These are phyloP conservation scores for Trichophyton simii DNA, from an alignment of 2,329 filamentous ascomycete species.

Conservation along the genomic window DNA sequence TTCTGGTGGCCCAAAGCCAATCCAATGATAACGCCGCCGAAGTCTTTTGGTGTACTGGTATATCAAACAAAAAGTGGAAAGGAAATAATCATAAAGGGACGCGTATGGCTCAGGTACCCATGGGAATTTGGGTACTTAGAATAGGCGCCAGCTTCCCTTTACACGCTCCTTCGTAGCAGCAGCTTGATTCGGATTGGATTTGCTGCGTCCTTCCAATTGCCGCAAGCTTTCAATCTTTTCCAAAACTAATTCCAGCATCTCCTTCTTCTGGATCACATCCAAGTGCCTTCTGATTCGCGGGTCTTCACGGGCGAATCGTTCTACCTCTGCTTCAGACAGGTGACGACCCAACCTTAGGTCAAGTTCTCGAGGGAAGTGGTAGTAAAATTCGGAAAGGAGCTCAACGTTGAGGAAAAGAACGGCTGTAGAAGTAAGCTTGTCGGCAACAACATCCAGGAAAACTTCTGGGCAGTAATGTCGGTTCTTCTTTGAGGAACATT, in stretches of 20 bases:
- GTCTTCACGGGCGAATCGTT: constrained; percentile 85
- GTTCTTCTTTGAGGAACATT: constrained; percentile 70
- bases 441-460: constrained; percentile 92
- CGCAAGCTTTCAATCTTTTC: constrained; percentile 90
- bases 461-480: constrained; percentile 96
- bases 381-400: constrained; percentile 91
- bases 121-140: constrained; percentile 19
- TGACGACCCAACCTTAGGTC: constrained; percentile 75
- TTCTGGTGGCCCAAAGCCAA: neutral
- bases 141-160: constrained; percentile 31
- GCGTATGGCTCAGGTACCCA: neutral
- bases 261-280: constrained; percentile 84
- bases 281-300: constrained; percentile 78
- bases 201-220: constrained; percentile 65
- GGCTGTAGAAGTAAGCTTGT: constrained; percentile 86
- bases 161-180: constrained; percentile 26
- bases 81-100: neutral
- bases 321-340: constrained; percentile 65
- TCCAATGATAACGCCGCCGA: neutral
- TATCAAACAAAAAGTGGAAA: neutral
- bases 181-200: constrained; percentile 35
- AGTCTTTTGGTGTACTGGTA: neutral
- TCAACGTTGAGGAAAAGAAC: constrained; percentile 97
- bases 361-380: constrained; percentile 88
- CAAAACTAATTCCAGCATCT: constrained; percentile 80